A percentile compares a stretch with the other conserved stretches of the same genome.
Evolutionary conservation across 768 basidiomycete species (phyloP).

Genomic region (Boletus barrowsii): DNA sequence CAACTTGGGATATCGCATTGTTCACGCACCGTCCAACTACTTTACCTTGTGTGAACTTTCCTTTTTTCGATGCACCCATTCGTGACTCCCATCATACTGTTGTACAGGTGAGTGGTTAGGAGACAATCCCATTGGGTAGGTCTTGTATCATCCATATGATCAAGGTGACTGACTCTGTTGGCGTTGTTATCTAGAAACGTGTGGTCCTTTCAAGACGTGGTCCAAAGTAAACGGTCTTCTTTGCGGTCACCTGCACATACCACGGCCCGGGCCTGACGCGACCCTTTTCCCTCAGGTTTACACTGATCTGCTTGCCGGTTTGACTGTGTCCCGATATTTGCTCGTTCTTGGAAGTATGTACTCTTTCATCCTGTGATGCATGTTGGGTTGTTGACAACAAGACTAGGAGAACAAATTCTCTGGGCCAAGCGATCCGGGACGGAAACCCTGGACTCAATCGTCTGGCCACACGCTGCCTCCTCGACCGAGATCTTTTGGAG

Average conservation of each 20-base stretch:
- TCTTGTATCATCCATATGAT: not conserved
- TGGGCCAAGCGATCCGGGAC: constrained; percentile 48
- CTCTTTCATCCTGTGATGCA: not conserved
- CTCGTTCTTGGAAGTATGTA: constrained; percentile 39
- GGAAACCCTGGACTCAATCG: constrained; percentile 40
- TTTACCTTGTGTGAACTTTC: constrained; percentile 40
- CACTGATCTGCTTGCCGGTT: constrained; percentile 45
- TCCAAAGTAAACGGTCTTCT: constrained; percentile 39
- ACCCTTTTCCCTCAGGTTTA: too few species aligned
- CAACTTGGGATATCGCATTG: constrained; percentile 39
- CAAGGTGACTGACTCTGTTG: not conserved
- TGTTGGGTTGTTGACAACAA: not conserved
- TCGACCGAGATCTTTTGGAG: constrained; percentile 57
- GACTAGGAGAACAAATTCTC: constrained; percentile 36
- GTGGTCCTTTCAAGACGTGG: constrained; percentile 54
- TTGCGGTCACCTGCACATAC: too few species aligned
- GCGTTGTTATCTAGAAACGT: constrained; percentile 34
- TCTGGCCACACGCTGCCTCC: constrained; percentile 48
- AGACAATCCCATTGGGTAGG: constrained; percentile 23
- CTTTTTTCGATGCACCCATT: not conserved
- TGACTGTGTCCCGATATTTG: constrained; percentile 33
- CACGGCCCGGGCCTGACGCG: too few species aligned
- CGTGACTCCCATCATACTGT: constrained; percentile 20
- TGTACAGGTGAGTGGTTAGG: constrained; percentile 50
- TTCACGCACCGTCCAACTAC: constrained; percentile 50